Percentiles rank a stretch among this genome's conserved stretches.
phyloP scores from a whole-genome alignment of 129 eudicot genomes.

The Escallonia herrerae region DNA sequence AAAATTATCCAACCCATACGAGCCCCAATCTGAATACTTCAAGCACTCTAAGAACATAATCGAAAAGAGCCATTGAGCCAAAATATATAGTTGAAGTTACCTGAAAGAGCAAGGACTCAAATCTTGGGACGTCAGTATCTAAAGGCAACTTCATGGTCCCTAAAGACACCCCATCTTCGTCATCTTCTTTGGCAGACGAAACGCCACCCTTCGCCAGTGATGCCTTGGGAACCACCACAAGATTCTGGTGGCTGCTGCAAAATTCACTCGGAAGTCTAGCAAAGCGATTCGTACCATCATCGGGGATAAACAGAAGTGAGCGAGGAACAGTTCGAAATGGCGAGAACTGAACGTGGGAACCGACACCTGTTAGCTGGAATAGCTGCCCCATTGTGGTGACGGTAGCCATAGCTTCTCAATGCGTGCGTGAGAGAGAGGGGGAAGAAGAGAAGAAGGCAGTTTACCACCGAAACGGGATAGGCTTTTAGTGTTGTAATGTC shows the following conservation, averaged over 20 bases:
- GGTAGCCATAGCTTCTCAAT: too few relatives aligned
- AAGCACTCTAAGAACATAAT: too few relatives aligned
- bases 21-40: too few relatives aligned
- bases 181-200: constrained; percentile 20
- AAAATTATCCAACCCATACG: too few relatives aligned
- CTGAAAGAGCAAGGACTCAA: constrained; percentile 87
- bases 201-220: constrained; percentile 23
- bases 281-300: constrained; percentile 7
- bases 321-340: constrained; percentile 15
- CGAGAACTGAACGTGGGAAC: constrained; percentile 13
- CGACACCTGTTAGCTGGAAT: constrained; percentile 11
- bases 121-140: constrained; percentile 62
- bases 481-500: too few relatives aligned
- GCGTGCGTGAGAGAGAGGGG: too few relatives aligned
- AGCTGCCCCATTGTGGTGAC: constrained; percentile 32
- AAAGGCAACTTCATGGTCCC: constrained; percentile 89
- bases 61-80: too few relatives aligned
- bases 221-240: constrained; percentile 27
- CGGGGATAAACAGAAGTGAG: constrained; percentile 4
- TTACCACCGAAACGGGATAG: too few relatives aligned
- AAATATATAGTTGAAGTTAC: constrained; percentile 31
- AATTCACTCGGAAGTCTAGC: constrained; percentile 8
- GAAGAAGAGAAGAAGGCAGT: too few relatives aligned
- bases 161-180: constrained; percentile 85
- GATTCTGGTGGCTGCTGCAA: constrained; percentile 15